A percentile compares a stretch with the other conserved stretches of the same genome.
phyloP scores from a whole-genome alignment of 2,329 filamentous ascomycete genomes.

The Calonectria pteridis region DNA sequence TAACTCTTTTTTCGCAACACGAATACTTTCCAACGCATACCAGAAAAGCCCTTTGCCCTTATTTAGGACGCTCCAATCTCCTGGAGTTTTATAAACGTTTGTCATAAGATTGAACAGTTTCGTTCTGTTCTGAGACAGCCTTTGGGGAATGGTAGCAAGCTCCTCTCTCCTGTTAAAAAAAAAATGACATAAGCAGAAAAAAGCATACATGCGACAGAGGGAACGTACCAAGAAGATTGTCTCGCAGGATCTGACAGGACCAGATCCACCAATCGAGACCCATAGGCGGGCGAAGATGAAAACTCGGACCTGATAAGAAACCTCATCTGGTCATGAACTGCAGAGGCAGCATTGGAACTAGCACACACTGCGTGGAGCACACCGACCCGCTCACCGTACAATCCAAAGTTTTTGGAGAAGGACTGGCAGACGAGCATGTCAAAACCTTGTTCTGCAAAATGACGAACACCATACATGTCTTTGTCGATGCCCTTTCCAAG shows the following conservation, averaged over 20 bases:
- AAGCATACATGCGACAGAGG: not conserved
- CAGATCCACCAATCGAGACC: not conserved
- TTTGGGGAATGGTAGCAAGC: not conserved
- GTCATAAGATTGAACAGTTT: not conserved
- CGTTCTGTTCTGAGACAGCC: not conserved
- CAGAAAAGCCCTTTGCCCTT: not conserved
- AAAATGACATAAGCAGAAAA: not conserved
- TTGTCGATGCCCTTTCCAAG: not conserved
- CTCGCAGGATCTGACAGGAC: not conserved
- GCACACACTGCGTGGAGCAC: not conserved
- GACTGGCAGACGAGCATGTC: not conserved
- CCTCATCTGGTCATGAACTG: not conserved
- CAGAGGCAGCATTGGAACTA: not conserved
- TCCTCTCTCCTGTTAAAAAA: not conserved
- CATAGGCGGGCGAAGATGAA: not conserved
- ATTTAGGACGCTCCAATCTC: not conserved
- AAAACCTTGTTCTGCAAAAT: not conserved
- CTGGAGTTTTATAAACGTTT: not conserved
- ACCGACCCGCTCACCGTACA: not conserved
- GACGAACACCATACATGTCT: not conserved
- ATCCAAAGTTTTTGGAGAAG: not conserved
- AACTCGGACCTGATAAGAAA: not conserved
- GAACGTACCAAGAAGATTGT: not conserved
- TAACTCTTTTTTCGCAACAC: not conserved
- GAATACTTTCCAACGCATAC: not conserved